A percentile compares a stretch with the other conserved stretches of the same genome.
Evolutionary conservation across 345 rosid species (phyloP).

Genomic region (Eutrema japonicum): DNA sequence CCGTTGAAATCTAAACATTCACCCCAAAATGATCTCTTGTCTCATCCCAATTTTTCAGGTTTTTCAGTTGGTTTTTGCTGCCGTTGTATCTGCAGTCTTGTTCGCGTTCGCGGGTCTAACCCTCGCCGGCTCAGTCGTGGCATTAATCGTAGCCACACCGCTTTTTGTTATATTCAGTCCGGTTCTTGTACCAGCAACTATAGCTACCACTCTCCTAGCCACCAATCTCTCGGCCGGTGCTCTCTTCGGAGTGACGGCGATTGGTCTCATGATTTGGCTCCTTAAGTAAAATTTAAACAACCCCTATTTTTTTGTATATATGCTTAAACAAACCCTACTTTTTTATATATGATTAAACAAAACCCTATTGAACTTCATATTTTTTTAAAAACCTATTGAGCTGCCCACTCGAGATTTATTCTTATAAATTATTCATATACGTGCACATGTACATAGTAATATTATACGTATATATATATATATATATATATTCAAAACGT

Average conservation of each 20-base stretch:
- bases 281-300: constrained; percentile 45
- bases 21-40: constrained; percentile 32
- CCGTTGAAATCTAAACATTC: not conserved
- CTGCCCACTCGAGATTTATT: not conserved
- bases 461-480: not conserved
- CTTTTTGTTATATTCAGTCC: constrained; percentile 80
- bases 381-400: too few relatives aligned
- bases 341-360: not conserved
- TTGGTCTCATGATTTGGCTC: constrained; percentile 67
- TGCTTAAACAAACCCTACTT: not conserved
- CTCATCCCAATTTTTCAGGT: constrained; percentile 7
- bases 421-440: too few relatives aligned
- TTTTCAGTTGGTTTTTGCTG: constrained; percentile 43
- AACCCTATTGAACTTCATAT: too few relatives aligned
- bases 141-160: constrained; percentile 67
- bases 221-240: constrained; percentile 59
- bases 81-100: constrained; percentile 64
- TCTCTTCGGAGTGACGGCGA: constrained; percentile 59
- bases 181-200: constrained; percentile 72
- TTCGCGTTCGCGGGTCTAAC: constrained; percentile 62
- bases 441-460: not conserved
- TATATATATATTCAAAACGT: not conserved
- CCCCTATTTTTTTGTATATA: not conserved
- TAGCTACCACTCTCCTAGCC: constrained; percentile 48
- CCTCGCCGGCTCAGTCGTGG: constrained; percentile 62